A percentile compares a stretch with the other conserved stretches of the same genome.
phyloP scores from a whole-genome alignment of 108 stramenopile species.

The Aurantiochytrium sp. region DNA sequence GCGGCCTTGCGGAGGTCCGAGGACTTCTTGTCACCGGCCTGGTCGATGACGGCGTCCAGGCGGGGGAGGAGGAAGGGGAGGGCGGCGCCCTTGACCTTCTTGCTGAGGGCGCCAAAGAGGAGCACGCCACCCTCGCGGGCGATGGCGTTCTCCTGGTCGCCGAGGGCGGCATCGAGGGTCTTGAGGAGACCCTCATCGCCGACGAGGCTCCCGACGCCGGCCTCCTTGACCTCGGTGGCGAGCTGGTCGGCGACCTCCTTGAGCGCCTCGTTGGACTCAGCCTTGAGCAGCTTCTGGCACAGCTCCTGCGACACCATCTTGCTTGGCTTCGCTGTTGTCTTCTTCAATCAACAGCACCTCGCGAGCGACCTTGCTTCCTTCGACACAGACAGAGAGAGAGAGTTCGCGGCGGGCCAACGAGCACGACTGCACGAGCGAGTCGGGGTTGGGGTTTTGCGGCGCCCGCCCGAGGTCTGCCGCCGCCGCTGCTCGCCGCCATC shows the following conservation, averaged over 20 bases:
- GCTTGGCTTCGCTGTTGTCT: slow-evolving; percentile 48
- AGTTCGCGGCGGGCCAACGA: no score
- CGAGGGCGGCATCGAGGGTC: neutral
- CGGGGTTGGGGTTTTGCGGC: no score
- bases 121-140: neutral
- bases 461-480: no score
- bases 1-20: neutral
- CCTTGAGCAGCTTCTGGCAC: neutral
- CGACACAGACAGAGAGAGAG: no score
- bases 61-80: neutral
- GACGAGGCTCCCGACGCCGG: neutral
- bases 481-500: no score
- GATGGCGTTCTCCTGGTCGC: neutral
- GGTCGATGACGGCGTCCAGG: neutral
- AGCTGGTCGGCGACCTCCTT: slow-evolving; percentile 16
- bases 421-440: no score
- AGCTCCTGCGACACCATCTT: slow-evolving; percentile 9
- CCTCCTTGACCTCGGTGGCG: neutral
- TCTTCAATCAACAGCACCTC: slow-evolving; percentile 48
- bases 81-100: slow-evolving; percentile 18
- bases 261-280: neutral
- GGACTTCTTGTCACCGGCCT: slow-evolving; percentile 11
- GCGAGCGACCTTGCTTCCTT: no score
- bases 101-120: neutral
- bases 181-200: neutral